A percentile compares a stretch with the other conserved stretches of the same genome.
These are phyloP conservation scores for Mitragyna speciosa DNA, from an alignment of 257 asterid genomes.

Conservation along the genomic window DNA sequence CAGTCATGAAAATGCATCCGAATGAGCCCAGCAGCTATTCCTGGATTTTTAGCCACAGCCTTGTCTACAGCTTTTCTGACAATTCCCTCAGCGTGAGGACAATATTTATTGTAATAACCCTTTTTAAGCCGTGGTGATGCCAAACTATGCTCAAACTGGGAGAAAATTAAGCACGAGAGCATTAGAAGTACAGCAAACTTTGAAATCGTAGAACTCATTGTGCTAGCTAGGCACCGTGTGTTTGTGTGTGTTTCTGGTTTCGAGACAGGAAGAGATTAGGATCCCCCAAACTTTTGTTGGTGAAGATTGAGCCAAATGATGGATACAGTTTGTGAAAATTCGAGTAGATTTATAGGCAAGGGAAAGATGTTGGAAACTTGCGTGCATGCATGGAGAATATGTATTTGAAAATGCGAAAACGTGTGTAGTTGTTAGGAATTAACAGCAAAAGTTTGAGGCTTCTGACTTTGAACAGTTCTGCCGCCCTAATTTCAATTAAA, in stretches of 20 bases:
- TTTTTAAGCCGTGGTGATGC: neutral
- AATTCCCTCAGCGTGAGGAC: constrained; percentile 54
- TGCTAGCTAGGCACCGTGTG: neutral
- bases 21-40: constrained; percentile 66
- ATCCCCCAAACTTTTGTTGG: neutral
- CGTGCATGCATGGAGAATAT: neutral
- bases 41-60: constrained; percentile 41
- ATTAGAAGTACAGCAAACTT: neutral
- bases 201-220: neutral
- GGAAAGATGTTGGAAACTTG: neutral
- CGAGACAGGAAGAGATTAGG: neutral
- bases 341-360: neutral
- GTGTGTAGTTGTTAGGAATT: neutral
- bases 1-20: constrained; percentile 76
- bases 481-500: neutral
- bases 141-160: neutral
- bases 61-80: constrained; percentile 44
- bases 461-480: constrained; percentile 19
- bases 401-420: neutral
- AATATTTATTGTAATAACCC: constrained; percentile 42
- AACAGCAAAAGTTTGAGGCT: neutral
- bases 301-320: neutral
- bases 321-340: neutral
- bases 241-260: neutral
- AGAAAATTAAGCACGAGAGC: neutral